Evolutionary conservation across 2,329 filamentous ascomycete genomes (phyloP), one percentile per base, ranked within the genome.

Genomic region (Beauveria sp.): DNA sequence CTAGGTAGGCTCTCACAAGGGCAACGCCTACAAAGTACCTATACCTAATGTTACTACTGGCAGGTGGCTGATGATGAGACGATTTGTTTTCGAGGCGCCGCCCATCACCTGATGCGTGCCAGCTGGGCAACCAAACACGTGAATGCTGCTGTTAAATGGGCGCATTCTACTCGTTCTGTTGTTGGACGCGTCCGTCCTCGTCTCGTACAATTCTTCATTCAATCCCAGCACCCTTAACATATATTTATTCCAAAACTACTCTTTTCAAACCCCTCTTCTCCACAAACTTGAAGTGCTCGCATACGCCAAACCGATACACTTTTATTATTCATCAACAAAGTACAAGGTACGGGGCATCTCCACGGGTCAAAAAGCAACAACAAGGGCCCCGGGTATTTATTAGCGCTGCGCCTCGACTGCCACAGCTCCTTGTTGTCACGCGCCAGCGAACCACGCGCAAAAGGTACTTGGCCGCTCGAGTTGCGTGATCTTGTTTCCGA

Each of bases 241-340:
- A 16, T 38, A 2, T 5, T 38, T 10, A 6, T 38, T 38, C 16
- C 34, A 16, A 16, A 6, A 16, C 12, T 14, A 38, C 12, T 38
- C 34, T 38, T 38, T 31, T 38, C 12, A 14, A 46, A 46, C 49
- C 26, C 38, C 31, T 45, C 48, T 60, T 40, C 50, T 46, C 58
- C 58, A 60, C 56, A 42, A n/a, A 49, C 34, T 31, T 24, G 24
- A 53, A 61, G 58, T 53, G 58, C 58, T 61, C 20, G 50, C 58
- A 61, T 46, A 5, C 6, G 5, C 40, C 20, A 42, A 26, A 20
- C 12, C 20, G n/a, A 45, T 31, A 22, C 18, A 10, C 26, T 20
- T 14, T 50, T 16, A 24, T 57, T 57, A 43, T 28, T 20, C 10
- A 46, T 12, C 26, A 51, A 59, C 22, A 49, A 49, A 20, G 38